A percentile compares a stretch with the other conserved stretches of the same genome.
Conservation (phyloP, 805 yeast species). For the Helenozyma baotianmanensis region DNA sequence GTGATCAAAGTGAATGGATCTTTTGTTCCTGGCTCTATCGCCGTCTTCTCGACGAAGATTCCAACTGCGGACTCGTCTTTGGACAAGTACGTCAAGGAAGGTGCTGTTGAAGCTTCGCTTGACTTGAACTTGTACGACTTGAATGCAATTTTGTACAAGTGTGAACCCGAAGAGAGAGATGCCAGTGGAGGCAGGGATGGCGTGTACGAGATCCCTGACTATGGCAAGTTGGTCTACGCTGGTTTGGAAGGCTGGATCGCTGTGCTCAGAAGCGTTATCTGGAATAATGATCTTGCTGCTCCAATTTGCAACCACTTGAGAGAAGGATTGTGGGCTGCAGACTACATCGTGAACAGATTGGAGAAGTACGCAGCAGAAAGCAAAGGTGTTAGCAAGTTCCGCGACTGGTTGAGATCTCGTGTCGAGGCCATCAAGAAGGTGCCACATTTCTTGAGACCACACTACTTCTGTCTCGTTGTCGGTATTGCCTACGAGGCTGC, state of each 20-base stretch:
- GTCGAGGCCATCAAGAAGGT: constrained; percentile 56
- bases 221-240: constrained; percentile 75
- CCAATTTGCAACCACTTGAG: constrained; percentile 79
- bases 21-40: constrained; percentile 89
- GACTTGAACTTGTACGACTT: constrained; percentile 62
- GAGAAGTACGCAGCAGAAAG: constrained; percentile 45
- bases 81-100: constrained; percentile 64
- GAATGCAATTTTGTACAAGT: constrained; percentile 68
- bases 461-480: constrained; percentile 78
- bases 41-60: constrained; percentile 70
- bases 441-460: constrained; percentile 81
- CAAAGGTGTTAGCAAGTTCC: constrained; percentile 51
- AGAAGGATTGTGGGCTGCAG: constrained; percentile 86
- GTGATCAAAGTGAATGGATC: constrained; percentile 51
- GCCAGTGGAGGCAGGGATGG: constrained; percentile 69
- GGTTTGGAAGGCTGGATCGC: constrained; percentile 93
- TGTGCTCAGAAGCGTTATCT: constrained; percentile 57
- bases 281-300: constrained; percentile 73
- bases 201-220: constrained; percentile 65
- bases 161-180: constrained; percentile 87
- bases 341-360: constrained; percentile 61
- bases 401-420: constrained; percentile 65
- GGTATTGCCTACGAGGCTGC: constrained; percentile 84
- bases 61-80: constrained; percentile 60
- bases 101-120: constrained; percentile 70